Conservation (phyloP, 306 rosid species). For the Corylus americana region DNA sequence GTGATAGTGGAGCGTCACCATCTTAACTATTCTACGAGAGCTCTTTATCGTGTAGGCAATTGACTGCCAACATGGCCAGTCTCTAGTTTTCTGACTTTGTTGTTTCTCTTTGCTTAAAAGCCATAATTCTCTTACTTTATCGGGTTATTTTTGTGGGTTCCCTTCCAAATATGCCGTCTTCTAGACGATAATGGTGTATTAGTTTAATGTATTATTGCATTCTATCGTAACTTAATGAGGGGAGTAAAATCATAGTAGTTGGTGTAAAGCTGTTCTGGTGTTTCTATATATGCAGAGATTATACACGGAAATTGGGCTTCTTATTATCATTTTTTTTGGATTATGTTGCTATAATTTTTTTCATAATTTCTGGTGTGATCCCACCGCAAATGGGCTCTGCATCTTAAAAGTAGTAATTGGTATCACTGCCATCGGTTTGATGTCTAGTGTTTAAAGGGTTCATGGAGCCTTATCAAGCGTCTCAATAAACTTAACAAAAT, state of each 20-base stretch:
- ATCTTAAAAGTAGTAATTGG: too few species aligned
- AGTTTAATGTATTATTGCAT: background rate
- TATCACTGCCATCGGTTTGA: too few species aligned
- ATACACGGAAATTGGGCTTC: background rate
- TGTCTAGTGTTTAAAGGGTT: too few species aligned
- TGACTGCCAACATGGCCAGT: conserved; percentile 29
- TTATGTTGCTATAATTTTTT: too few species aligned
- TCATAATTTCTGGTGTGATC: background rate
- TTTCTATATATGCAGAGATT: conserved; percentile 5
- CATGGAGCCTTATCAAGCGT: too few species aligned
- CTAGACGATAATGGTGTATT: conserved; percentile 20
- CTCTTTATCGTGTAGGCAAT: conserved; percentile 27
- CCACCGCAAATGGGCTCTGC: too few species aligned
- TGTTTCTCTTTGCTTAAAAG: conserved; percentile 6
- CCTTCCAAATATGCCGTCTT: conserved; percentile 30
- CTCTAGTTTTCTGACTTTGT: conserved; percentile 28
- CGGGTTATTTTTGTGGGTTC: conserved; percentile 42
- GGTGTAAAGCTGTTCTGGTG: conserved; percentile 31
- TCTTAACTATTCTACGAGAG: conserved; percentile 31
- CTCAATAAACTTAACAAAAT: too few species aligned
- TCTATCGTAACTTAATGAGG: conserved; percentile 14
- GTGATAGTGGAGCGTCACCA: conserved; percentile 34
- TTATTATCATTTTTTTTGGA: background rate
- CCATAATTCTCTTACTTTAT: conserved; percentile 16
- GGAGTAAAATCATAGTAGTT: conserved; percentile 12